Percentiles rank a stretch among this genome's conserved stretches.
Conservation (phyloP, 108 stramenopile genomes). For the Stephanodiscus minutulus region DNA sequence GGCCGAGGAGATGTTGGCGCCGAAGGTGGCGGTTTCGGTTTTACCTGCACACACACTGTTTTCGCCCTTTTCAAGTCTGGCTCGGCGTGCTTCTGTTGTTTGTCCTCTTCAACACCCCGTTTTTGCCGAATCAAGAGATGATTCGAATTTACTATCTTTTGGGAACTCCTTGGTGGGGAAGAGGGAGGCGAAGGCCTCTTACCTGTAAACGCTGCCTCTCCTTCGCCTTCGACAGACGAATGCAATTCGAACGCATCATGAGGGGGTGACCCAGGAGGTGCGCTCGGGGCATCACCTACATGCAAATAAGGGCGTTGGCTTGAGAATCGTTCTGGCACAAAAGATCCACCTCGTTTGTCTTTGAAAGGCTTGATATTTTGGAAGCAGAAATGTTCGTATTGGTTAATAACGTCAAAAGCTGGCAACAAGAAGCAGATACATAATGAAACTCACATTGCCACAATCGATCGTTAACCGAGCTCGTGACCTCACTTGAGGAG, state of each 20-base stretch:
- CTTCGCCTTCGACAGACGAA: slow-evolving; percentile 70
- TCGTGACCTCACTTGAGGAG: slow-evolving; percentile 59
- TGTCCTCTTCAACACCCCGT: slow-evolving; percentile 15
- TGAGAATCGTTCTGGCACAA: slow-evolving; percentile 63
- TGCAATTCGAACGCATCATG: slow-evolving; percentile 57
- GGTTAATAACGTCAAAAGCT: background rate
- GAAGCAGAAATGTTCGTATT: background rate
- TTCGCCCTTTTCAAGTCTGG: slow-evolving; percentile 10
- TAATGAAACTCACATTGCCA: slow-evolving; percentile 49
- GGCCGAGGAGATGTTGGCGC: slow-evolving; percentile 15
- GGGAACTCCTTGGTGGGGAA: slow-evolving; percentile 17
- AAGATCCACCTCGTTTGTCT: slow-evolving; percentile 70
- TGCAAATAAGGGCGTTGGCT: slow-evolving; percentile 62
- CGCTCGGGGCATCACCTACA: slow-evolving; percentile 36
- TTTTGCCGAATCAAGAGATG: background rate
- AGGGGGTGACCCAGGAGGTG: slow-evolving; percentile 79
- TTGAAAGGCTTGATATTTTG: slow-evolving; percentile 49
- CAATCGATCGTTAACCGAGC: slow-evolving; percentile 73
- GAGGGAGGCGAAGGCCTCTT: slow-evolving; percentile 33
- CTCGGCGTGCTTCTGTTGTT: slow-evolving; percentile 13
- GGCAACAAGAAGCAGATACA: background rate
- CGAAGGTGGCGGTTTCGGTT: background rate
- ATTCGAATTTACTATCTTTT: slow-evolving; percentile 11
- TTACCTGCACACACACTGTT: background rate
- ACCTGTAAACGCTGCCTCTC: slow-evolving; percentile 77